A percentile compares a stretch with the other conserved stretches of the same genome.
phyloP scores from a whole-genome alignment of 1,284 basidiomycete genomes.

The Inonotus obliquus region DNA sequence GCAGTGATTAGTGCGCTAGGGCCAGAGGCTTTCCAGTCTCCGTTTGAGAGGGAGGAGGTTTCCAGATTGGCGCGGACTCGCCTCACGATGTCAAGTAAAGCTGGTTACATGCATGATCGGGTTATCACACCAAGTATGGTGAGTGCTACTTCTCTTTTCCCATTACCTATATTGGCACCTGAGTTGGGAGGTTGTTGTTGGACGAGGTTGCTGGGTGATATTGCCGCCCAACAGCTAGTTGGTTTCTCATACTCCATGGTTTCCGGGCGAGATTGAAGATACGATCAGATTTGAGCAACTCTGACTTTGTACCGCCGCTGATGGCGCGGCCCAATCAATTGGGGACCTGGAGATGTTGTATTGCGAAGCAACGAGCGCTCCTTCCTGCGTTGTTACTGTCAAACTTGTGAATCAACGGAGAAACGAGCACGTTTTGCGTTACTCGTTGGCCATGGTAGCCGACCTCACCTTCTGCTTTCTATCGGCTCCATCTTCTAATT shows the following conservation, averaged over 20 bases:
- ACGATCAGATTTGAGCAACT: not conserved
- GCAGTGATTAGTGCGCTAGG: conserved; percentile 6
- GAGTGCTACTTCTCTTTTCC: conserved; percentile 29
- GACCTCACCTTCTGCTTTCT: not conserved
- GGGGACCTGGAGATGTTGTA: not conserved
- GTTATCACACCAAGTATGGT: conserved; percentile 92
- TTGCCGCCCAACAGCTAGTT: not conserved
- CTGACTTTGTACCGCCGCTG: conserved; percentile 1
- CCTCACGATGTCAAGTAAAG: conserved; percentile 93
- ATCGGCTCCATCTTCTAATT: not conserved
- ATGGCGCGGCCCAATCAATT: not conserved
- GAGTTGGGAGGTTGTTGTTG: not conserved
- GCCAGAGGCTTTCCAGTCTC: not conserved
- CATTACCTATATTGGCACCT: not conserved
- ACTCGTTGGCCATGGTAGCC: not conserved
- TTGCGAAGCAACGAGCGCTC: not conserved
- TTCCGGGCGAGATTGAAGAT: not conserved
- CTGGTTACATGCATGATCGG: conserved; percentile 91
- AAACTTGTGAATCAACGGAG: not conserved
- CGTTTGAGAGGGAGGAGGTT: conserved; percentile 3
- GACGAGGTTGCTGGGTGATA: too few species aligned
- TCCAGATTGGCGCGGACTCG: conserved; percentile 36
- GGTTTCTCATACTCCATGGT: not conserved
- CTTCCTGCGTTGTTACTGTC: not conserved
- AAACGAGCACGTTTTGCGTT: not conserved